Conservation (phyloP, 306 rosid species). For the Cajanus cajan region DNA sequence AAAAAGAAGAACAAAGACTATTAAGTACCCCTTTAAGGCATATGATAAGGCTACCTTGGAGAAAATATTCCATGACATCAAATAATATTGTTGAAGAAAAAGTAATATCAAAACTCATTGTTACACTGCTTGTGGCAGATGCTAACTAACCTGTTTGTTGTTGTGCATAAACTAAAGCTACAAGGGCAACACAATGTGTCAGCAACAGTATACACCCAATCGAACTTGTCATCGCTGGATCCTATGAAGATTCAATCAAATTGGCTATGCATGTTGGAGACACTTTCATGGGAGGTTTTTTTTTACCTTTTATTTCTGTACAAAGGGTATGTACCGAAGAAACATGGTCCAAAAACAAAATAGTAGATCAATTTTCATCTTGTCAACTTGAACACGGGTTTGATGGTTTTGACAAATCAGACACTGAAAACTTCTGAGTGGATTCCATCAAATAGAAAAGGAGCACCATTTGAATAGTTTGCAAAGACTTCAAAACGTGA, state of each 20-base stretch:
- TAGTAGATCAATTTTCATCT: background rate
- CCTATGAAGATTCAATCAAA: background rate
- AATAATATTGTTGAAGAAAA: conserved; percentile 1
- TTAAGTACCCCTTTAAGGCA: background rate
- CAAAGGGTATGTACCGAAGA: background rate
- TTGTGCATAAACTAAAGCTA: conserved; percentile 44
- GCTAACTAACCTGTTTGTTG: conserved; percentile 56
- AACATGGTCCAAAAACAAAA: background rate
- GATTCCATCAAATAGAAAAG: background rate
- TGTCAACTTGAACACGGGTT: background rate
- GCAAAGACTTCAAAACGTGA: background rate
- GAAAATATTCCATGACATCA: background rate
- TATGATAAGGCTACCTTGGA: background rate
- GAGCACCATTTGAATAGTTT: background rate
- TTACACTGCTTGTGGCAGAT: background rate
- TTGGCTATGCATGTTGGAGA: background rate
- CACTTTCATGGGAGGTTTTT: background rate
- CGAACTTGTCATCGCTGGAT: conserved; percentile 24
- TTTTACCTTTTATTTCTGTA: background rate
- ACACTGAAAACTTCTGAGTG: background rate
- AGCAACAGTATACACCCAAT: conserved; percentile 25
- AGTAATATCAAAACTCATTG: background rate
- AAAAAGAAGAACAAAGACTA: background rate
- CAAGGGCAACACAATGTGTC: conserved; percentile 7
- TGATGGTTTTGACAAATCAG: conserved; percentile 24